Conservation (phyloP, 306 rosid genomes). For the Begonia peltatifolia region DNA sequence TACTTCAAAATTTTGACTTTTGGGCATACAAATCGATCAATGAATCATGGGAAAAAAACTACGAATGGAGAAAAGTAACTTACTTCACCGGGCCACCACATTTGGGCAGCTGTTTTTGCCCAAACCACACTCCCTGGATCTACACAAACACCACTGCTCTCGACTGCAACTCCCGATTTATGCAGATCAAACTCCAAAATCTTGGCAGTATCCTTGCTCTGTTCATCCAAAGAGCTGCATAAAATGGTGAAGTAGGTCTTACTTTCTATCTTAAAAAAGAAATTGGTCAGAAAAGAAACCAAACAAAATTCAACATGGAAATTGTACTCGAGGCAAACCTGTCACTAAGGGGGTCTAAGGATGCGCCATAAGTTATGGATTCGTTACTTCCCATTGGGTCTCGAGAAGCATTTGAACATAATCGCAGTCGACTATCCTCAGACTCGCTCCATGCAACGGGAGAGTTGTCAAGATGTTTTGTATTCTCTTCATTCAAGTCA, state of each 20-base stretch:
- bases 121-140: constrained; percentile 33
- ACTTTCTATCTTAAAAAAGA: too few species aligned
- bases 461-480: constrained; percentile 8
- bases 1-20: too few species aligned
- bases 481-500: constrained; percentile 11
- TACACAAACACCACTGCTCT: constrained; percentile 19
- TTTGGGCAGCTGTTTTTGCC: neutral
- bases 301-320: too few species aligned
- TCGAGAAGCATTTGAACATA: constrained; percentile 26
- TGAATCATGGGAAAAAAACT: too few species aligned
- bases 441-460: constrained; percentile 20
- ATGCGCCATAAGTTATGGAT: constrained; percentile 16
- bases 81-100: constrained; percentile 68
- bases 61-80: neutral
- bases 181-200: neutral
- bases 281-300: too few species aligned
- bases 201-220: too few species aligned
- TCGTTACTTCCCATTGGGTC: constrained; percentile 20
- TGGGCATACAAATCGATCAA: too few species aligned
- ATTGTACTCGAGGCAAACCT: constrained; percentile 20
- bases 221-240: neutral
- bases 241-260: neutral
- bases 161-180: constrained; percentile 21
- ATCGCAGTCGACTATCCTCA: constrained; percentile 19
- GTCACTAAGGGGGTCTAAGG: constrained; percentile 8